Evolutionary conservation across 1,139 yeast species (phyloP), one percentile per base, ranked within the genome.

Genomic region (Nakaseomyces bracarensis): DNA sequence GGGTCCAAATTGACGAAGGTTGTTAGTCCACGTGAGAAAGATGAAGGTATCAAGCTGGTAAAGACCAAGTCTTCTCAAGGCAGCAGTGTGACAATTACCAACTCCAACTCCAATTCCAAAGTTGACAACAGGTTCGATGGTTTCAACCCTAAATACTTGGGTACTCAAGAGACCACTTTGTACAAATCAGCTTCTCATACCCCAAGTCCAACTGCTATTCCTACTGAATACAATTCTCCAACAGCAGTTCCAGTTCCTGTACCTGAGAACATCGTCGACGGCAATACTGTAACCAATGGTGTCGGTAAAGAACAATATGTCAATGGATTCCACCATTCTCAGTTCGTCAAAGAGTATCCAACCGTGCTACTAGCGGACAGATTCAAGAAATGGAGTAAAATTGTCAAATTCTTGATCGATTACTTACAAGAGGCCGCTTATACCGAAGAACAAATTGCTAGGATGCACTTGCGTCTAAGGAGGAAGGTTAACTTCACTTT

Each of bases 361-460:
- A 66, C 68, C 5, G 65, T 63, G 41, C 51, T 63, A 3, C 46
- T 67, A 14, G 57, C 61, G 41, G 72, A 68, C 42, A 68, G 82
- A 52, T 81, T 82, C 60, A 76, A 77, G 46, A 71, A 74, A 42
- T 82, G 87, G 84, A 77, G 79, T 54, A 74, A 74, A 58, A 72
- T 82, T 47, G 69, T 82, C 47, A 77, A 77, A 50, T 75, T 82
- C 14, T 57, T 81, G 48, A 67, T 76, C 28, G 67, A 69, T 49
- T 82, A 82, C 58, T 70, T 77, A 49, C 74, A 72, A 45, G 84
- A 80, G 49, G 69, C 78, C 38, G 67, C 77, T 7, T 66, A 77
- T 43, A 79, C 81, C 25, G 80, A 79, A 52, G 82, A 79, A 55
- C 82, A 79, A 50, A 77, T 76, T 47, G 75, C 80, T 42, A 72